phyloP scores from a whole-genome alignment of 2,329 filamentous ascomycete species.

The Colletotrichum graminicola region DNA sequence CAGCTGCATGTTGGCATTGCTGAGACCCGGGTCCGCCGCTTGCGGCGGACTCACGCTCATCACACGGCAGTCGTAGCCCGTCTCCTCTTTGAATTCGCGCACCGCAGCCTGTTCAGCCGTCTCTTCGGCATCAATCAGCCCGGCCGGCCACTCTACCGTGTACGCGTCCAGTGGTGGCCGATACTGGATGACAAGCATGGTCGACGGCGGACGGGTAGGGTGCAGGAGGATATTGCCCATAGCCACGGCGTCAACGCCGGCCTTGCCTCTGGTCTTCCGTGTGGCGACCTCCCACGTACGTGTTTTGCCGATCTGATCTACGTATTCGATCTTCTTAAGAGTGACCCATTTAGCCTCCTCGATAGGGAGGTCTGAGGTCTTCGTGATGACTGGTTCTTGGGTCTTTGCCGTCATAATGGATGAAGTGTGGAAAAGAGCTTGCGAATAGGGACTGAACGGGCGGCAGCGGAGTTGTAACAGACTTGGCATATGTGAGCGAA shows the following conservation, averaged over 20 bases:
- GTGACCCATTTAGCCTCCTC: constrained; percentile 69
- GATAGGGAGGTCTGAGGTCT: constrained; percentile 61
- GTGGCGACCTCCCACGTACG: constrained; percentile 72
- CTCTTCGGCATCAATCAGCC: constrained; percentile 65
- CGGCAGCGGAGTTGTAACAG: neutral
- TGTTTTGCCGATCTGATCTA: constrained; percentile 65
- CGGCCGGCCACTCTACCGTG: constrained; percentile 67
- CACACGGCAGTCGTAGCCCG: constrained; percentile 65
- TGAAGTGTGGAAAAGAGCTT: neutral
- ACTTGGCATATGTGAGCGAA: neutral
- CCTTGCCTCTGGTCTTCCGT: constrained; percentile 67
- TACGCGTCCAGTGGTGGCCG: constrained; percentile 64
- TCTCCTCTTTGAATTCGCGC: constrained; percentile 68
- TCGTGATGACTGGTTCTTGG: constrained; percentile 60
- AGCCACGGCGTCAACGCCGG: constrained; percentile 71
- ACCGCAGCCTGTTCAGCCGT: constrained; percentile 64
- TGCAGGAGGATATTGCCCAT: constrained; percentile 71
- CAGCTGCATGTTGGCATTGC: constrained; percentile 71
- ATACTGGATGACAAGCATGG: constrained; percentile 65
- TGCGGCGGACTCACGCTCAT: constrained; percentile 64
- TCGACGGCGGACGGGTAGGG: constrained; percentile 57
- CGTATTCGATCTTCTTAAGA: constrained; percentile 68
- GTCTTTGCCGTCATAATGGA: constrained; percentile 54
- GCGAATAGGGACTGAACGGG: neutral
- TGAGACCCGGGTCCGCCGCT: constrained; percentile 70